A percentile compares a stretch with the other conserved stretches of the same genome.
phyloP scores from a whole-genome alignment of 352 stramenopile species.

The Stramenopiles sp. region DNA sequence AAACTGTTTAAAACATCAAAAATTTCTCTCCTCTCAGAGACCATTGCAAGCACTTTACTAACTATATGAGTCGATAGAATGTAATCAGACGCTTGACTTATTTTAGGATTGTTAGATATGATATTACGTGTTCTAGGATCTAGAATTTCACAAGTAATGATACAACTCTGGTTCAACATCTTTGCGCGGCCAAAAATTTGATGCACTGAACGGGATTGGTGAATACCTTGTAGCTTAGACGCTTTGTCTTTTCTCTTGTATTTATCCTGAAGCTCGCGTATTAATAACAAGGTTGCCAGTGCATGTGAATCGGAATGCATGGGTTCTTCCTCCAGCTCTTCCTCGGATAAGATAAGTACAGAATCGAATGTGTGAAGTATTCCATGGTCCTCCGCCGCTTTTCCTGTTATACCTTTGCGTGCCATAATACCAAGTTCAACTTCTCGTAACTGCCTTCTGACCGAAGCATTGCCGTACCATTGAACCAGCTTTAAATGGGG shows the following conservation, averaged over 20 bases:
- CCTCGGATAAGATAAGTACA: constrained; percentile 51
- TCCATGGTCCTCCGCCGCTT: constrained; percentile 28
- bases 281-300: constrained; percentile 47
- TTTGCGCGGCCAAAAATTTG: neutral
- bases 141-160: constrained; percentile 51
- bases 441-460: too few species aligned
- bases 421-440: too few species aligned
- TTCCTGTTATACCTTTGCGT: too few species aligned
- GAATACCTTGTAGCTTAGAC: constrained; percentile 10
- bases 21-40: constrained; percentile 54
- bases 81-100: constrained; percentile 49
- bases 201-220: constrained; percentile 1
- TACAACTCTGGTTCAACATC: constrained; percentile 14
- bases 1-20: constrained; percentile 49
- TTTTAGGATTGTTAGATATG: constrained; percentile 42
- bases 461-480: too few species aligned
- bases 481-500: too few species aligned
- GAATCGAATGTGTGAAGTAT: constrained; percentile 44
- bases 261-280: constrained; percentile 44
- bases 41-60: constrained; percentile 56
- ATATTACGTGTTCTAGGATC: constrained; percentile 55
- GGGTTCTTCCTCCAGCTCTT: constrained; percentile 42
- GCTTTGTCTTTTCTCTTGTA: constrained; percentile 9
- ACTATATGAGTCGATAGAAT: constrained; percentile 64
- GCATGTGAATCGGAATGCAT: constrained; percentile 62